Evolutionary conservation across 768 basidiomycete genomes (phyloP), one percentile per base, ranked within the genome.

Genomic region (Lactarius psammicola): DNA sequence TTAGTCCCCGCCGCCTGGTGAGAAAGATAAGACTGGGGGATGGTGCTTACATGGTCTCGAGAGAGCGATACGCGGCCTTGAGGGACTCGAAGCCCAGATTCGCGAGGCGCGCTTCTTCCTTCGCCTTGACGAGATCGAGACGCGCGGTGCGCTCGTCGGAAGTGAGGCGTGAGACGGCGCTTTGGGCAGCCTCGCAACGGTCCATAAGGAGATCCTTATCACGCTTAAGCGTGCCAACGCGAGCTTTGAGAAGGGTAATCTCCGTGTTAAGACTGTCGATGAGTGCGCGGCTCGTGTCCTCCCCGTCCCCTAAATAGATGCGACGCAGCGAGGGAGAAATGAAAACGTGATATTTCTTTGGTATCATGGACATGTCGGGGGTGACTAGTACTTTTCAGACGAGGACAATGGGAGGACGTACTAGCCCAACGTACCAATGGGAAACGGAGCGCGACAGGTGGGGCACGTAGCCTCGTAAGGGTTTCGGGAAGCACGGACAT

Each of bases 121-220:
- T 53, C 11, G 60, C 69, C 36, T 33, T 11, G n/a, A 34, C 23
- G 15, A 49, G 34, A n/a, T 60, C 63, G 11, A 44, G 42, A 4
- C 63, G 60, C 59, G 69, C 69, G 11, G 31, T 42, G 20, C 46
- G 59, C 31, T 69, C 69, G 46, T 38, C 63, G 4, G 54, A 15
- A 1, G 23, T 46, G 53, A 68, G 69, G 28, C 42, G 56, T 0
- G n/a, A 3, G 5, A 38, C 10, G 18, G 66, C 57, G 33, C 51
- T 26, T 1, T 58, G 56, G 10, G 67, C 56, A 2, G 59, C 28
- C 33, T 65, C 63, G 36, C 49, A 55, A 4, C 62, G 62, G 31
- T 62, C 63, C 36, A 62, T 57, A 6, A 69, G 63, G 31, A 61
- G 60, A 4, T 18, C 36, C 31, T 70, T 70, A n/a, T 70, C 67